Conservation (phyloP, 805 yeast genomes). For the Huiozyma sinensis region DNA sequence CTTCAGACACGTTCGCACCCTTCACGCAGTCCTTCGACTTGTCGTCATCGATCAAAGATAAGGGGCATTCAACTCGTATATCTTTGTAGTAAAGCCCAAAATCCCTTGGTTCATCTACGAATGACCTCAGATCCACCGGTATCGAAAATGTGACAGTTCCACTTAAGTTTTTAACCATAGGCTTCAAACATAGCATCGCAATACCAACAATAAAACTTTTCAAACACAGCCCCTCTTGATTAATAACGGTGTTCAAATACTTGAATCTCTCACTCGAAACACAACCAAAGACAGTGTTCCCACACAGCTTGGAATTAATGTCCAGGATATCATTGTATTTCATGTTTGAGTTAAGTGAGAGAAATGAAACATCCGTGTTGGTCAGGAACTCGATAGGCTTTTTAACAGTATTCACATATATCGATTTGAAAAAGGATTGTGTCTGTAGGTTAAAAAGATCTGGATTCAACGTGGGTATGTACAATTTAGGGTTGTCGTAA, state of each 20-base stretch:
- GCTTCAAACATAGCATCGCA: constrained; percentile 20
- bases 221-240: constrained; percentile 15
- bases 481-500: constrained; percentile 18
- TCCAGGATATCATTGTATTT: constrained; percentile 6
- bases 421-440: constrained; percentile 19
- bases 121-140: constrained; percentile 16
- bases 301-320: constrained; percentile 14
- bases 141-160: constrained; percentile 16
- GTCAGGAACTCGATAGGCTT: constrained; percentile 17
- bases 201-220: constrained; percentile 21
- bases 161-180: constrained; percentile 12
- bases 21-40: neutral
- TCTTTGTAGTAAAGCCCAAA: constrained; percentile 21
- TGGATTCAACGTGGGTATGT: constrained; percentile 17
- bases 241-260: constrained; percentile 8
- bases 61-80: constrained; percentile 19
- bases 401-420: constrained; percentile 16
- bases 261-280: constrained; percentile 10
- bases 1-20: constrained; percentile 5
- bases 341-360: constrained; percentile 1
- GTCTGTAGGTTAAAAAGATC: constrained; percentile 19
- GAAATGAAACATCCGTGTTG: constrained; percentile 3
- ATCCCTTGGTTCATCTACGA: constrained; percentile 4
- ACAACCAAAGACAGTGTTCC: constrained; percentile 22
- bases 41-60: constrained; percentile 14